Evolutionary conservation across 352 stramenopile species (phyloP).

Genomic region (Phytophthora crassamura): DNA sequence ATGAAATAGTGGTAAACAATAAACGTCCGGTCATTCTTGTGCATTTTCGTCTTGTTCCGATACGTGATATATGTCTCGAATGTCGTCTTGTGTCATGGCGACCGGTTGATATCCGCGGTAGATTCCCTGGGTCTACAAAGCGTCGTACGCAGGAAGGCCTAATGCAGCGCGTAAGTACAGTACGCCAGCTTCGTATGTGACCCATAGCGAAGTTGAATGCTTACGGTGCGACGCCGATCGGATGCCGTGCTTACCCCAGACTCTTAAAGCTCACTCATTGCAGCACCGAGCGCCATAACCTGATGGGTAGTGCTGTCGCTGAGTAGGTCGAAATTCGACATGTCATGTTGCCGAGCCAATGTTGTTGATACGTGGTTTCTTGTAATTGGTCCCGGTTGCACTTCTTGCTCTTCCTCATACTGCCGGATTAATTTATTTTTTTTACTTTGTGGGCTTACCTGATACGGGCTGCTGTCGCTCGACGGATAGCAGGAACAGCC

Average conservation of each 20-base stretch:
- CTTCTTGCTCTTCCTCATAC: neutral
- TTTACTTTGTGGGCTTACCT: neutral
- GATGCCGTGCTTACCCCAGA: neutral
- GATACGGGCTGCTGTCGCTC: neutral
- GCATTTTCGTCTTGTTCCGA: neutral
- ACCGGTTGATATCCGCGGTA: neutral
- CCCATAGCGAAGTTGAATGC: too few species aligned
- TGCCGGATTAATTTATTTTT: too few species aligned
- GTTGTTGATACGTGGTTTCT: neutral
- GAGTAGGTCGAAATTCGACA: neutral
- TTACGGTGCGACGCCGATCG: neutral
- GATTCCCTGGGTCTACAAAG: neutral
- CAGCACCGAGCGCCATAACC: neutral
- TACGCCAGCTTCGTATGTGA: too few species aligned
- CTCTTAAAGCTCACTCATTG: neutral
- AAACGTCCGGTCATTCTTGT: neutral
- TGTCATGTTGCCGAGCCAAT: neutral
- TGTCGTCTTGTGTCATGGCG: neutral
- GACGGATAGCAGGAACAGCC: neutral
- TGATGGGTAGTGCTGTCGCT: neutral
- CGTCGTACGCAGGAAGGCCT: neutral
- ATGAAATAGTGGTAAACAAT: too few species aligned
- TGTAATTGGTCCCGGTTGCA: conserved; percentile 1
- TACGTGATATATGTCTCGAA: neutral
- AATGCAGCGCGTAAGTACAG: too few species aligned